Evolutionary conservation across 2,329 filamentous ascomycete genomes (phyloP).

Genomic region (Talaromyces sp.): DNA sequence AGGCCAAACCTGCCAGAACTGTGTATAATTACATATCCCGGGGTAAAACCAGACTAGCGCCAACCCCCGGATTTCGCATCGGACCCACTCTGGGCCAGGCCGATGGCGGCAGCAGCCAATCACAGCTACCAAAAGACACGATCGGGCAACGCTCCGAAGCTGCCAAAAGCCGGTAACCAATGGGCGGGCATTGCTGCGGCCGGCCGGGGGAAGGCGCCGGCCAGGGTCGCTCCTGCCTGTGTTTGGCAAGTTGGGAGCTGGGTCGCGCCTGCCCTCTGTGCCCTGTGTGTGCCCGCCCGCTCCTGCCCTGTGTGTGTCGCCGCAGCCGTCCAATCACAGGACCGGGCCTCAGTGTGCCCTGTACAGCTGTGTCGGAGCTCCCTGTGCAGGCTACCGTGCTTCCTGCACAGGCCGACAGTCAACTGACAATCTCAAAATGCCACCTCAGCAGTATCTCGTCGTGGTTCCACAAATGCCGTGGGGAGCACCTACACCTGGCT

Average conservation of each 20-base stretch:
- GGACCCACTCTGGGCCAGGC: not conserved
- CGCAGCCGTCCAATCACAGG: not conserved
- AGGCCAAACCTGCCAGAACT: not conserved
- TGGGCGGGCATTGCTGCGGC: not conserved
- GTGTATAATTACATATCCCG: not conserved
- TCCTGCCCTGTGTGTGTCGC: not conserved
- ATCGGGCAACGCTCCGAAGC: not conserved
- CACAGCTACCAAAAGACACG: not conserved
- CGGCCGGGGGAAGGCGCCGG: no score
- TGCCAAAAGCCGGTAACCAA: not conserved
- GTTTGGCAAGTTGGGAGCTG: no score
- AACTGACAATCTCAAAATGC: not conserved
- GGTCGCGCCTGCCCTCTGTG: not conserved
- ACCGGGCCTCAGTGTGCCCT: not conserved
- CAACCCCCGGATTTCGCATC: not conserved
- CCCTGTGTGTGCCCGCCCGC: no score
- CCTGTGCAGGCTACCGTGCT: not conserved
- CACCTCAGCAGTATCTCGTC: not conserved
- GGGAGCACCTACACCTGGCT: not conserved
- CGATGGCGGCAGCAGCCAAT: not conserved
- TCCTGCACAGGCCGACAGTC: not conserved
- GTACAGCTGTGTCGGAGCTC: not conserved
- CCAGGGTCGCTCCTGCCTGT: no score
- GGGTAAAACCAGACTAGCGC: not conserved
- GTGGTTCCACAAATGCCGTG: not conserved